phyloP scores from a whole-genome alignment of 2,329 filamentous ascomycete species.

The Pseudocercospora eumusae region DNA sequence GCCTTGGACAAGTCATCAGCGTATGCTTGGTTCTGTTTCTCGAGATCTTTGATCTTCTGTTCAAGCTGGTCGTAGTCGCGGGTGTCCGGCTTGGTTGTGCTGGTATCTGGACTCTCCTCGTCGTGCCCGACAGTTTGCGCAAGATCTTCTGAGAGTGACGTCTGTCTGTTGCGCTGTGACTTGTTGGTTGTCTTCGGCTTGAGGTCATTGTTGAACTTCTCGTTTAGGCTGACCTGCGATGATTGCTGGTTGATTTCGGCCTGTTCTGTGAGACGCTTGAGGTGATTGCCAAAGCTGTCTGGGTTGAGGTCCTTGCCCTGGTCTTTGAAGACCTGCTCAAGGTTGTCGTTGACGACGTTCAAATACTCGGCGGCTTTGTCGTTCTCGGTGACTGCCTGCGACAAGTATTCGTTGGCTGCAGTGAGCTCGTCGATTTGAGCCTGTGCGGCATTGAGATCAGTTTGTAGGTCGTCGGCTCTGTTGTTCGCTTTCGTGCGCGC shows the following conservation, averaged over 20 bases:
- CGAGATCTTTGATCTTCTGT: conserved; percentile 1
- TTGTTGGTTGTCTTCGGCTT: not conserved
- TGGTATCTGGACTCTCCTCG: not conserved
- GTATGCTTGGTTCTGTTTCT: not conserved
- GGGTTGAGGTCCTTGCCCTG: conserved; percentile 13
- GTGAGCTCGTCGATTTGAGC: conserved; percentile 1
- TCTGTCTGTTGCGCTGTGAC: conserved; percentile 3
- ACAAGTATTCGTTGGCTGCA: not conserved
- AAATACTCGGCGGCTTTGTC: not conserved
- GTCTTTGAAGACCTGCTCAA: not conserved
- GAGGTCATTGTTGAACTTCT: conserved; percentile 6
- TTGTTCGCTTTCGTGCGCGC: conserved; percentile 1
- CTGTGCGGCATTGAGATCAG: conserved; percentile 6
- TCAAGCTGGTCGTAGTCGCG: not conserved
- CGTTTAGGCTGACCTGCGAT: conserved; percentile 9
- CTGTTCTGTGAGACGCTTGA: conserved; percentile 16
- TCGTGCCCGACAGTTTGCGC: not conserved
- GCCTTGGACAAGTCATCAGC: not conserved
- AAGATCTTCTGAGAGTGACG: conserved; percentile 13
- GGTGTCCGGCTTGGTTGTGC: not conserved
- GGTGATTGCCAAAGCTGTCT: conserved; percentile 15
- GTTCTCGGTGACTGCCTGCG: not conserved
- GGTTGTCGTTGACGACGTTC: not conserved
- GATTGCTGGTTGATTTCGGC: conserved; percentile 11
- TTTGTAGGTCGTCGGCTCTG: conserved; percentile 1